phyloP scores from a whole-genome alignment of 2,329 filamentous ascomycete genomes.

The Xylariales sp. region DNA sequence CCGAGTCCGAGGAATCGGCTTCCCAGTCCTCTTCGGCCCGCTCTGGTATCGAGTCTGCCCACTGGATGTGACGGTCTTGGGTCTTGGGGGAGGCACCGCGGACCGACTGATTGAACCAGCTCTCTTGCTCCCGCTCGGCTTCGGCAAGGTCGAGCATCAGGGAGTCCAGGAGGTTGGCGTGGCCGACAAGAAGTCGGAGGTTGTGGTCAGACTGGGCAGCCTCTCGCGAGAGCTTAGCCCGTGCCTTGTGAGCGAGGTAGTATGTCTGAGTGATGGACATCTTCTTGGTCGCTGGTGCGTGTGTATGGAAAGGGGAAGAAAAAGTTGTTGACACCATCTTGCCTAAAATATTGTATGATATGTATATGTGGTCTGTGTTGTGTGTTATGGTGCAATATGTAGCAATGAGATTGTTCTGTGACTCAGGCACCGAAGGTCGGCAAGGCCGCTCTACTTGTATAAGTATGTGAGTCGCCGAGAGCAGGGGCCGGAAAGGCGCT shows the following conservation, averaged over 20 bases:
- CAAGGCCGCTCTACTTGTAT: conserved; percentile 24
- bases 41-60: conserved; percentile 76
- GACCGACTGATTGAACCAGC: conserved; percentile 96
- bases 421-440: conserved; percentile 31
- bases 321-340: conserved; percentile 30
- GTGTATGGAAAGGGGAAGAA: conserved; percentile 23
- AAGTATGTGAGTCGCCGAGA: conserved; percentile 18
- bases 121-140: conserved; percentile 92
- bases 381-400: conserved; percentile 26
- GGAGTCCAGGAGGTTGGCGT: conserved; percentile 95
- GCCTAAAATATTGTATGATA: too few relatives aligned
- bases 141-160: conserved; percentile 91
- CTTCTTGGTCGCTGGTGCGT: conserved; percentile 62
- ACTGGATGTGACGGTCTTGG: conserved; percentile 75
- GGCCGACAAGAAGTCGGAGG: conserved; percentile 89
- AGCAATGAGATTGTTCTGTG: conserved; percentile 21
- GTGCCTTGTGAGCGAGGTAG: conserved; percentile 94
- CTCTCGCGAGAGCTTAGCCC: conserved; percentile 91
- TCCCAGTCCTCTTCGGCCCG: conserved; percentile 69
- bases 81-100: conserved; percentile 59
- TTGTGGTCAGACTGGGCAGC: conserved; percentile 89
- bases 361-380: conserved; percentile 15
- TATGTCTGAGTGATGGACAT: conserved; percentile 99
- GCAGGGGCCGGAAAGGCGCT: conserved; percentile 14
- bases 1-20: conserved; percentile 56